These are phyloP conservation scores for Plasmopara viticola DNA, from an alignment of 352 stramenopile genomes.

Conservation along the genomic window DNA sequence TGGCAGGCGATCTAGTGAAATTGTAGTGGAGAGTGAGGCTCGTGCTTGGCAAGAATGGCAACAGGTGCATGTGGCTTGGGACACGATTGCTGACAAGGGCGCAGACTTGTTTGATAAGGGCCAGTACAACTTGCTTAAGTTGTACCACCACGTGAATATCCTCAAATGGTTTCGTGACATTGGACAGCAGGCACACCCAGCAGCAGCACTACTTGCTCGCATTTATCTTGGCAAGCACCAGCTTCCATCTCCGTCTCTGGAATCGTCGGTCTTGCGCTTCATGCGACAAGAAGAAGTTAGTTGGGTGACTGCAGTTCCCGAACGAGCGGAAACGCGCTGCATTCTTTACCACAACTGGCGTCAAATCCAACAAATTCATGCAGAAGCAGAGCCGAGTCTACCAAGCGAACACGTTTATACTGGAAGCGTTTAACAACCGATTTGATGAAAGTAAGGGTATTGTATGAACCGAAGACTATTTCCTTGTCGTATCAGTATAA, in stretches of 20 bases:
- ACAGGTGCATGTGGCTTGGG: slow-evolving; percentile 28
- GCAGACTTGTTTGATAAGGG: slow-evolving; percentile 32
- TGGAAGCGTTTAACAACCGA: slow-evolving; percentile 4
- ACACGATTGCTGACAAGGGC: slow-evolving; percentile 20
- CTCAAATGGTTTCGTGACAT: slow-evolving; percentile 33
- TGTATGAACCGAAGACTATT: background rate
- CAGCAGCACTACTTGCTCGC: slow-evolving; percentile 26
- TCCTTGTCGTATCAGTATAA: background rate
- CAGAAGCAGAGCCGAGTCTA: background rate
- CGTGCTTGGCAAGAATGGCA: slow-evolving; percentile 35
- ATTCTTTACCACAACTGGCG: slow-evolving; percentile 29
- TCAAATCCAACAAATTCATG: slow-evolving; percentile 23
- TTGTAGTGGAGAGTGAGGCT: slow-evolving; percentile 19
- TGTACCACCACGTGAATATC: slow-evolving; percentile 37
- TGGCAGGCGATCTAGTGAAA: slow-evolving; percentile 11
- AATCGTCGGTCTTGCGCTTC: slow-evolving; percentile 16
- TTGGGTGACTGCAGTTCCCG: slow-evolving; percentile 8
- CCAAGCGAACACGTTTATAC: slow-evolving; percentile 4
- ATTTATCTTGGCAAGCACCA: slow-evolving; percentile 24
- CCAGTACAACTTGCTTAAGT: slow-evolving; percentile 36
- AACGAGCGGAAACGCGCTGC: slow-evolving; percentile 21
- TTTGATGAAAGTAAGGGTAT: no score
- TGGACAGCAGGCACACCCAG: slow-evolving; percentile 23
- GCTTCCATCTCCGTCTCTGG: slow-evolving; percentile 10
- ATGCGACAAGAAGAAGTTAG: slow-evolving; percentile 15